Evolutionary conservation across 306 rosid genomes (phyloP), one percentile per base, ranked within the genome.

Genomic region (Fragaria ananassa): DNA sequence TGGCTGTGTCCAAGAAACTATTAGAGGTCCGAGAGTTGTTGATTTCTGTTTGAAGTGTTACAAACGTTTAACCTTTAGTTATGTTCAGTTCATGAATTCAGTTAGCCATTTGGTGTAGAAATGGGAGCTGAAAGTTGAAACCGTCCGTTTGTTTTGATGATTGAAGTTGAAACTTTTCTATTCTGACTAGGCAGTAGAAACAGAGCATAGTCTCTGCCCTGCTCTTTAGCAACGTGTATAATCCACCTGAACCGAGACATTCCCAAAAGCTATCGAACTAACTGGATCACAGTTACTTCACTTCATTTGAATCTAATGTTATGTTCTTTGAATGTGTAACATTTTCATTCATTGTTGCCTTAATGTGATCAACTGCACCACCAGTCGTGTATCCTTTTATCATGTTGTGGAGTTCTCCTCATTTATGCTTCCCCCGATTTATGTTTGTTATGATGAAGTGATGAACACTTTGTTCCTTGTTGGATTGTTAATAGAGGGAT

Each of bases 1-100:
- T 73, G 14, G 85, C 82, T 17, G 82, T 74, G 60, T 50, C 78
- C 63, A 68, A 49, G 62, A 78, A 82, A 42, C 82, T 68, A 68
- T 23, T 78, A 5, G 76, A 77, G 85, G 79, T 82, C 73, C 6
- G 13, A 51, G 49, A 23, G n/a, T 27, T 39, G 10, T 66, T 71
- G 7, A 23, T 49, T 39, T 18, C 8, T 72, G 23, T 19, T 10
- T 25, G 34, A 42, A 42, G 23, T 56, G 27, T 21, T 0, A 21
- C 2, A n/a, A 57, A 57, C 34, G 17, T 57, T 57, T 57, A 0
- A 29, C 13, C 62, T 56, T 56, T 18, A 17, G 23, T 65, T 18
- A 6, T 35, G 45, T 64, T 64, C 25, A 34, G n/a, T 17, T 63
- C 46, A 64, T 64, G 69, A 35, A 37, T 31, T 31, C 21, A 60